A percentile compares a stretch with the other conserved stretches of the same genome.
phyloP scores from a whole-genome alignment of 805 yeast species.

The Priceomyces medius region DNA sequence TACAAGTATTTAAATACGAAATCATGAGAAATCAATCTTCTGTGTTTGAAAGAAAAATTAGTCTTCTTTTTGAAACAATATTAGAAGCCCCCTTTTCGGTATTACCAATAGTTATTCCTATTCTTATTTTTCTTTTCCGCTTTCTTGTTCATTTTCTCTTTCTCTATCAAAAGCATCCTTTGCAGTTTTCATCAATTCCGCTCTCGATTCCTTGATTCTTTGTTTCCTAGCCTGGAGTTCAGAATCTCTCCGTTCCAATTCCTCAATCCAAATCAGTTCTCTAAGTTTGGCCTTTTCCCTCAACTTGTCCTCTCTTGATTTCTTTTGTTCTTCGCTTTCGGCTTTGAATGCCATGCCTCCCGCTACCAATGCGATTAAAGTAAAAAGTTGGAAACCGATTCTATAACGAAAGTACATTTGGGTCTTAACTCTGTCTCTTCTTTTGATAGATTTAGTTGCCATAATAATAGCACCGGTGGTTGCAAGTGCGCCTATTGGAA shows the following conservation, averaged over 20 bases:
- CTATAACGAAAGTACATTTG: conserved; percentile 89
- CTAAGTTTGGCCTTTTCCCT: conserved; percentile 80
- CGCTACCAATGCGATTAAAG: conserved; percentile 75
- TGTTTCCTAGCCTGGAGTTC: conserved; percentile 65
- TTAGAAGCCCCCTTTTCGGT: too few relatives aligned
- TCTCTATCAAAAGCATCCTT: conserved; percentile 34
- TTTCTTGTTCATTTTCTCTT: conserved; percentile 10
- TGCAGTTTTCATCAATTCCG: conserved; percentile 36
- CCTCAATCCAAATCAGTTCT: conserved; percentile 86
- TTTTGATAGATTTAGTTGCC: conserved; percentile 72
- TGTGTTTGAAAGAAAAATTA: too few relatives aligned
- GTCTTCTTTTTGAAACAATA: too few relatives aligned
- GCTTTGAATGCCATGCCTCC: conserved; percentile 73
- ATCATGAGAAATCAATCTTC: too few relatives aligned
- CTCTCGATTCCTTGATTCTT: conserved; percentile 63
- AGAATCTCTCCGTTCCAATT: conserved; percentile 80
- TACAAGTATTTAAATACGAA: too few relatives aligned
- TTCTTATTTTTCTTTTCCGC: conserved; percentile 3
- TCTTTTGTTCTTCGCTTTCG: conserved; percentile 43
- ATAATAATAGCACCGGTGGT: conserved; percentile 79
- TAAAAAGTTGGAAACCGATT: conserved; percentile 81
- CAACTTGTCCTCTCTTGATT: conserved; percentile 61
- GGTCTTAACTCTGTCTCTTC: conserved; percentile 71
- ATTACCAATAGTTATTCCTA: too few relatives aligned
- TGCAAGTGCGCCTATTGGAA: conserved; percentile 76